Evolutionary conservation across 208 protist species (phyloP).

Genomic region (Endotrypanum monterogeii): DNA sequence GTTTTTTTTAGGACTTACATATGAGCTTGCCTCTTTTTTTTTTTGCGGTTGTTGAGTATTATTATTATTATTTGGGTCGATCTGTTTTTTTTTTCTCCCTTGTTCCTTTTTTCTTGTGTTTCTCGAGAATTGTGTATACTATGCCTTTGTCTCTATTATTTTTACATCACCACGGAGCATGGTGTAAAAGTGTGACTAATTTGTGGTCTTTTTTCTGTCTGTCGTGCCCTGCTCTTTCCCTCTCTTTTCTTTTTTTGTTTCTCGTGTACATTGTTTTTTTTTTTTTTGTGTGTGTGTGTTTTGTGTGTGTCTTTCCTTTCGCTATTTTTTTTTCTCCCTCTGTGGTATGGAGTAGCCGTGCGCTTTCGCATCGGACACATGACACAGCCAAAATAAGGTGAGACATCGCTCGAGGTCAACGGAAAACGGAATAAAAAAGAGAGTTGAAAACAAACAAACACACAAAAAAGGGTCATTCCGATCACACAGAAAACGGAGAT

Average conservation of each 20-base stretch:
- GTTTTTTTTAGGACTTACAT: too few relatives aligned
- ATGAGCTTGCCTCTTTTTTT: too few relatives aligned
- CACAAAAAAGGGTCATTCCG: too few relatives aligned
- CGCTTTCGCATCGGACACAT: conserved; percentile 6
- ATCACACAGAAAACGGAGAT: not conserved
- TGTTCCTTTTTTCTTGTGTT: not conserved
- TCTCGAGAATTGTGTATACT: too few relatives aligned
- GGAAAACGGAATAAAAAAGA: not conserved
- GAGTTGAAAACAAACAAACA: not conserved
- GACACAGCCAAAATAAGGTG: not conserved
- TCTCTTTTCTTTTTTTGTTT: not conserved
- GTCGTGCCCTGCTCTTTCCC: not conserved
- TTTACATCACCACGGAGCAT: too few relatives aligned
- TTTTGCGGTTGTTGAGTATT: not conserved
- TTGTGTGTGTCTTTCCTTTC: too few relatives aligned
- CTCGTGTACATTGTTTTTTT: not conserved
- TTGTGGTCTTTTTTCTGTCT: too few relatives aligned
- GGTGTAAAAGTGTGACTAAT: too few relatives aligned
- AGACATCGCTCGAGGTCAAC: not conserved
- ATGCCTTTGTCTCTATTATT: too few relatives aligned
- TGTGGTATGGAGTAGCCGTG: not conserved
- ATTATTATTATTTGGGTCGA: not conserved
- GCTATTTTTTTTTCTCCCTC: too few relatives aligned
- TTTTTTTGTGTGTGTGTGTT: not conserved
- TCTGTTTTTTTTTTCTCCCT: not conserved